These are phyloP conservation scores for Bipolaris bicolor DNA, from an alignment of 2,329 filamentous ascomycete species.

Conservation along the genomic window DNA sequence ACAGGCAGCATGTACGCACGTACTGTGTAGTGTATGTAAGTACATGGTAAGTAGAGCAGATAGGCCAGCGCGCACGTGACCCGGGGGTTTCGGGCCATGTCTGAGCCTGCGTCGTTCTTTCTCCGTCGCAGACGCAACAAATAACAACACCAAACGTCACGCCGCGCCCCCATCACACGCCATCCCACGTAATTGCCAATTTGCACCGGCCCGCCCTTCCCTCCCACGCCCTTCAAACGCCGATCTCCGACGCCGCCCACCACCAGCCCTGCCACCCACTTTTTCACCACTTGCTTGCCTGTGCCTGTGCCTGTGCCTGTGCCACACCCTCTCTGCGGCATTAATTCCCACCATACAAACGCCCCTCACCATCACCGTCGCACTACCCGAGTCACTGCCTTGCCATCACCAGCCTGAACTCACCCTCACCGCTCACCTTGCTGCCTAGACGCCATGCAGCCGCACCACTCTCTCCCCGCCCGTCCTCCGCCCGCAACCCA, in stretches of 20 bases:
- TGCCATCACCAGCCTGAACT: conserved; percentile 23
- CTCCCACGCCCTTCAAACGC: conserved; percentile 25
- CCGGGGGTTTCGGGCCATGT: too few species aligned
- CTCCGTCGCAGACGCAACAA: conserved; percentile 25
- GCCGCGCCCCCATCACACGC: conserved; percentile 14
- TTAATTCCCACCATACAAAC: conserved; percentile 17
- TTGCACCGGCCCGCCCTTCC: conserved; percentile 35
- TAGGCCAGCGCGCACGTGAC: too few species aligned
- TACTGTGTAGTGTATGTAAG: too few species aligned
- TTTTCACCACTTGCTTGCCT: conserved; percentile 14
- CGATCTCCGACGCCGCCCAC: conserved; percentile 15
- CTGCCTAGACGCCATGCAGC: conserved; percentile 38
- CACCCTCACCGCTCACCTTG: conserved; percentile 10
- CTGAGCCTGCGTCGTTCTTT: conserved; percentile 11
- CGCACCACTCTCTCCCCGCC: conserved; percentile 72
- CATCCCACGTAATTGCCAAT: conserved; percentile 25
- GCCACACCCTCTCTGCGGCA: conserved; percentile 19
- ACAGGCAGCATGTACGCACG: too few species aligned
- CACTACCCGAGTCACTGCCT: conserved; percentile 33
- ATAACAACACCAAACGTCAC: conserved; percentile 18
- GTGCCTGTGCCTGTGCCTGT: conserved; percentile 18
- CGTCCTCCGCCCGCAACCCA: conserved; percentile 70
- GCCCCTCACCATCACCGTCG: conserved; percentile 5
- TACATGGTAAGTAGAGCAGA: too few species aligned
- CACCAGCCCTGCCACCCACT: conserved; percentile 17